These are phyloP conservation scores for Fusarium redolens DNA, from an alignment of 2,329 filamentous ascomycete species.

Conservation along the genomic window DNA sequence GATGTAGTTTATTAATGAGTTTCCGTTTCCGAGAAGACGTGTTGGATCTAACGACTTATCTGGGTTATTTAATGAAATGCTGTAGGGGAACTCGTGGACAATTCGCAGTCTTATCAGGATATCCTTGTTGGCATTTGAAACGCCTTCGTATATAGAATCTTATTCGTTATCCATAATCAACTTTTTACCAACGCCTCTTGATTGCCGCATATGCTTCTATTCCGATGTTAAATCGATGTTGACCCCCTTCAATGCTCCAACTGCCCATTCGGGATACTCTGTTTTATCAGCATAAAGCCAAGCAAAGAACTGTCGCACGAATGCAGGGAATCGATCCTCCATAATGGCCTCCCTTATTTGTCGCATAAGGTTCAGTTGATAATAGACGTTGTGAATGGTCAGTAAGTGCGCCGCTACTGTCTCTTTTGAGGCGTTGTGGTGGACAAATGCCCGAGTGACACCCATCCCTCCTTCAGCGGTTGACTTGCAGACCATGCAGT, in stretches of 20 bases:
- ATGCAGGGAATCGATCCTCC: constrained; percentile 82
- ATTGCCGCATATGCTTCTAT: constrained; percentile 16
- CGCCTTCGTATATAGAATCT: constrained; percentile 39
- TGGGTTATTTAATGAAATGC: constrained; percentile 39
- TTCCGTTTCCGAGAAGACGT: constrained; percentile 10
- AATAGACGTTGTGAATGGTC: constrained; percentile 96
- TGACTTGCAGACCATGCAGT: constrained; percentile 80
- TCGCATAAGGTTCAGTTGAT: constrained; percentile 86
- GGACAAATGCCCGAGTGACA: constrained; percentile 87
- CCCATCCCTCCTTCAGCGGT: constrained; percentile 77
- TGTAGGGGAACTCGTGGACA: constrained; percentile 18
- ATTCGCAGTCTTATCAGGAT: constrained; percentile 6
- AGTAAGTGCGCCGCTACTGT: constrained; percentile 87
- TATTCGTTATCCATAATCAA: constrained; percentile 28
- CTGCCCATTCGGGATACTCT: constrained; percentile 86
- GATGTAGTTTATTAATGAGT: constrained; percentile 7
- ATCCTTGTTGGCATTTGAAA: constrained; percentile 26
- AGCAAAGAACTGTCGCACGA: constrained; percentile 81
- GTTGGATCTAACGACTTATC: constrained; percentile 35
- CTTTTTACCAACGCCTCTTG: constrained; percentile 16
- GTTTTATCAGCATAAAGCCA: constrained; percentile 71
- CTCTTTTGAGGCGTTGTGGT: constrained; percentile 94
- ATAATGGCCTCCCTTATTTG: constrained; percentile 80
- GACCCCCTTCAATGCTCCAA: constrained; percentile 81
- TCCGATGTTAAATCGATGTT: constrained; percentile 70